Evolutionary conservation across 345 rosid species (phyloP).

Genomic region (Arabidopsis thaliana): DNA sequence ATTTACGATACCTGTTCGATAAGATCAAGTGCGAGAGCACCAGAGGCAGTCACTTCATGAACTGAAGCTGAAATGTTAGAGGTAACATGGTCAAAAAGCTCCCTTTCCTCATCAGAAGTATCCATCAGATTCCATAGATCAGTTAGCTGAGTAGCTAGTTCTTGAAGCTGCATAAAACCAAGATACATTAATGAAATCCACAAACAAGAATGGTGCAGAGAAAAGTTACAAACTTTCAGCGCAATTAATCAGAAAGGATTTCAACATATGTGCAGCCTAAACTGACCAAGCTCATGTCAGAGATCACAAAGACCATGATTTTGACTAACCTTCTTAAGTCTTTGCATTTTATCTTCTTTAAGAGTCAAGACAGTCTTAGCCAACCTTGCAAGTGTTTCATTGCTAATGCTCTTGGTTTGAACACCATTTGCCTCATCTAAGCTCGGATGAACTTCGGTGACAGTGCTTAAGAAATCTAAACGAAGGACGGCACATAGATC

Average conservation of each 20-base stretch:
- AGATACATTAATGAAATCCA: neutral
- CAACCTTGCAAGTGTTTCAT: conserved; percentile 78
- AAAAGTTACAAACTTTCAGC: neutral
- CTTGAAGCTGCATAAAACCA: conserved; percentile 58
- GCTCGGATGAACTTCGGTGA: conserved; percentile 96
- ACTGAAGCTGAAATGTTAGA: conserved; percentile 78
- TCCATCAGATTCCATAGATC: conserved; percentile 99
- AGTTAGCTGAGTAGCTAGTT: conserved; percentile 69
- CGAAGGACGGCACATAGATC: conserved; percentile 92
- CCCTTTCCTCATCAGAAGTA: conserved; percentile 78
- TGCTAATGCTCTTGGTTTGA: conserved; percentile 91
- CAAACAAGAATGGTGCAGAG: neutral
- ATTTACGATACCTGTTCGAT: conserved; percentile 73
- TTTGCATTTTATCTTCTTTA: conserved; percentile 85
- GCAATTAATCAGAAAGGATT: neutral
- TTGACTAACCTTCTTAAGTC: conserved; percentile 73
- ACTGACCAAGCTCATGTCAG: conserved; percentile 2
- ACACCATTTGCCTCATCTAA: conserved; percentile 68
- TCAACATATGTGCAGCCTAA: conserved; percentile 1
- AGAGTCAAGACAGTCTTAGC: conserved; percentile 80
- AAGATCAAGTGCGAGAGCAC: conserved; percentile 87
- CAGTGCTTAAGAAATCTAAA: conserved; percentile 80
- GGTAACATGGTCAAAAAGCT: conserved; percentile 79
- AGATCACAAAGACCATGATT: neutral
- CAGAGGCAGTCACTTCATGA: conserved; percentile 78